A percentile compares a stretch with the other conserved stretches of the same genome.
These are phyloP conservation scores for Ramularia endophylla DNA, from an alignment of 2,329 filamentous ascomycete species.

Conservation along the genomic window DNA sequence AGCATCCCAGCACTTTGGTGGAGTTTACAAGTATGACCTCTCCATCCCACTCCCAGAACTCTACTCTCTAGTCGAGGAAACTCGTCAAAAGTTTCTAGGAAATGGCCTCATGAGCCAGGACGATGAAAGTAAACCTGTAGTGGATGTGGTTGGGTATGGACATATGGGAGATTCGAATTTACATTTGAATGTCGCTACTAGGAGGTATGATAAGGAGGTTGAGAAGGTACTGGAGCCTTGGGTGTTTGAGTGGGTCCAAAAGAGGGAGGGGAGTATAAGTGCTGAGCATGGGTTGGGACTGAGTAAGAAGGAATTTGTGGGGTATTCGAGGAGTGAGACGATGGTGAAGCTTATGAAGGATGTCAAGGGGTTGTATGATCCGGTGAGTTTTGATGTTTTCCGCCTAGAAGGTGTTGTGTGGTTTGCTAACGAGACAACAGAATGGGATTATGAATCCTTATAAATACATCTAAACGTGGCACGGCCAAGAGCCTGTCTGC, in stretches of 20 bases:
- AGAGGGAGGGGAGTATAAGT: slow-evolving; percentile 86
- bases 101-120: slow-evolving; percentile 70
- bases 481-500: too few relatives aligned
- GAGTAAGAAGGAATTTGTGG: slow-evolving; percentile 92
- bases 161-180: slow-evolving; percentile 98
- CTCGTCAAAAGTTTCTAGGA: slow-evolving; percentile 62
- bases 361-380: slow-evolving; percentile 90
- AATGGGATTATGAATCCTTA: slow-evolving; percentile 99
- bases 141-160: slow-evolving; percentile 90
- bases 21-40: slow-evolving; percentile 97
- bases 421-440: slow-evolving; percentile 40
- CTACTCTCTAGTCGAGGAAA: slow-evolving; percentile 85
- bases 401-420: not conserved
- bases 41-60: slow-evolving; percentile 86
- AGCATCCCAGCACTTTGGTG: slow-evolving; percentile 80
- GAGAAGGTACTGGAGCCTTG: slow-evolving; percentile 87
- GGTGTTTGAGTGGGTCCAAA: slow-evolving; percentile 94
- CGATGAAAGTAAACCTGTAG: slow-evolving; percentile 67
- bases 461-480: slow-evolving; percentile 66
- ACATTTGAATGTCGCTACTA: slow-evolving; percentile 82
- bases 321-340: slow-evolving; percentile 82
- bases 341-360: slow-evolving; percentile 92
- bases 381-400: slow-evolving; percentile 54
- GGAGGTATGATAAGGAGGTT: slow-evolving; percentile 78
- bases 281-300: slow-evolving; percentile 93